Conservation (phyloP, 495 filamentous ascomycete genomes). For the Annulohypoxylon stygium region DNA sequence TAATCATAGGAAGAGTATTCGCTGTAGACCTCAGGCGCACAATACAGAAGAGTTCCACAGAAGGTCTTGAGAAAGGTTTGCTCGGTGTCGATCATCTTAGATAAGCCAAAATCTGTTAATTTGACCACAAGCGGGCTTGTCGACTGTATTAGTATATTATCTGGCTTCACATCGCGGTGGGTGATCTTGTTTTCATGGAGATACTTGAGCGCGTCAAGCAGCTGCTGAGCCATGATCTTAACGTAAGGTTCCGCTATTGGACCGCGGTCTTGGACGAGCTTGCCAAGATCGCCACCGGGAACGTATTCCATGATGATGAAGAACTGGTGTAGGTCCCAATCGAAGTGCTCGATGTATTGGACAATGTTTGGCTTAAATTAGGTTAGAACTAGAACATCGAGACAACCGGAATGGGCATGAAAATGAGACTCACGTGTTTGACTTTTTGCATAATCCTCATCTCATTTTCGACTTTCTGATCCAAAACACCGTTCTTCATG, state of each 20-base stretch:
- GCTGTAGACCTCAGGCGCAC: conserved; percentile 94
- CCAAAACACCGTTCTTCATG: conserved; percentile 86
- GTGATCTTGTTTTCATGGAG: conserved; percentile 88
- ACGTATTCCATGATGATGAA: conserved; percentile 96
- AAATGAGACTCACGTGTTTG: conserved; percentile 74
- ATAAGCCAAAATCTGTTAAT: conserved; percentile 94
- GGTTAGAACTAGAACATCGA: conserved; percentile 46
- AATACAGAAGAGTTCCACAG: conserved; percentile 95
- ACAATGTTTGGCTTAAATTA: conserved; percentile 85
- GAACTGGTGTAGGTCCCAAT: conserved; percentile 81
- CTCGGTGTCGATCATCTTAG: conserved; percentile 87
- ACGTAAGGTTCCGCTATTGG: conserved; percentile 76
- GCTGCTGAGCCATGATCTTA: conserved; percentile 77
- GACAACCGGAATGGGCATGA: not conserved
- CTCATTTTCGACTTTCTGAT: conserved; percentile 91
- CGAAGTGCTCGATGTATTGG: conserved; percentile 85
- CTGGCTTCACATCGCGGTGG: conserved; percentile 96
- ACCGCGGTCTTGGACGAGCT: conserved; percentile 70
- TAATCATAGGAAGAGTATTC: conserved; percentile 75
- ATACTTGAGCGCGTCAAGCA: conserved; percentile 86
- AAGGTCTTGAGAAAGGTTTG: conserved; percentile 96
- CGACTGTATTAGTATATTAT: conserved; percentile 89
- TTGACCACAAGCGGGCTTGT: conserved; percentile 83
- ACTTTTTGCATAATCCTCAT: conserved; percentile 91
- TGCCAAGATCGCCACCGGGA: conserved; percentile 84